Conservation (phyloP, 2,329 filamentous ascomycete species). For the Paecilomyces niveus region DNA sequence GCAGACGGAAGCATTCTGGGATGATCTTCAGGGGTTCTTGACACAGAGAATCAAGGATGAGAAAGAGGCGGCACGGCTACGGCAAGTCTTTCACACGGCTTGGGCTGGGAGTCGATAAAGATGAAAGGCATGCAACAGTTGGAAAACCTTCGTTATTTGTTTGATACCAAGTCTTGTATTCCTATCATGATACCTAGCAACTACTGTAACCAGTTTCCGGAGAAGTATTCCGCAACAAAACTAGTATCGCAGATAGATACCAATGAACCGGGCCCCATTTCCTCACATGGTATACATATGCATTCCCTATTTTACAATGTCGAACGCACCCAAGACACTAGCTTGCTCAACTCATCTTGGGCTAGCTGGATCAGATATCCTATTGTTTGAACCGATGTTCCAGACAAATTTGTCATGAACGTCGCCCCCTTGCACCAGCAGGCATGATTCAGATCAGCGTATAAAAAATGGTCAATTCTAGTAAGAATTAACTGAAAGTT, state of each 20-base stretch:
- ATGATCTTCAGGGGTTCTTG: conserved; percentile 74
- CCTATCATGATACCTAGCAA: background rate
- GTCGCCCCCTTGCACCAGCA: background rate
- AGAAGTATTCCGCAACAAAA: background rate
- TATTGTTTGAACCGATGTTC: background rate
- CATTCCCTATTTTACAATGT: background rate
- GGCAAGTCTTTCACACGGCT: conserved; percentile 60
- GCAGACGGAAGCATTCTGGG: conserved; percentile 73
- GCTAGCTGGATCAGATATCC: background rate
- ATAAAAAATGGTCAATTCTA: background rate
- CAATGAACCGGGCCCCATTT: background rate
- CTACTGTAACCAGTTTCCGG: background rate
- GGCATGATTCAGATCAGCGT: background rate
- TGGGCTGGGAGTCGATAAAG: conserved; percentile 45
- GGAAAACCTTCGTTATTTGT: background rate
- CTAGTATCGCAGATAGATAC: background rate
- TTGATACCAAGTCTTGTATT: background rate
- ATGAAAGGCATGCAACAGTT: background rate
- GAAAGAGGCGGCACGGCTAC: conserved; percentile 56
- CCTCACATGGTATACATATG: background rate
- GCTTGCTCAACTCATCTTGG: background rate
- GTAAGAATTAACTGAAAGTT: background rate
- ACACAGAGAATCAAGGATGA: conserved; percentile 70
- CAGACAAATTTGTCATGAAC: background rate
- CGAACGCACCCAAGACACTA: background rate